These are phyloP conservation scores for Leccinum pachyderme DNA, from an alignment of 1,284 basidiomycete genomes.

Conservation along the genomic window DNA sequence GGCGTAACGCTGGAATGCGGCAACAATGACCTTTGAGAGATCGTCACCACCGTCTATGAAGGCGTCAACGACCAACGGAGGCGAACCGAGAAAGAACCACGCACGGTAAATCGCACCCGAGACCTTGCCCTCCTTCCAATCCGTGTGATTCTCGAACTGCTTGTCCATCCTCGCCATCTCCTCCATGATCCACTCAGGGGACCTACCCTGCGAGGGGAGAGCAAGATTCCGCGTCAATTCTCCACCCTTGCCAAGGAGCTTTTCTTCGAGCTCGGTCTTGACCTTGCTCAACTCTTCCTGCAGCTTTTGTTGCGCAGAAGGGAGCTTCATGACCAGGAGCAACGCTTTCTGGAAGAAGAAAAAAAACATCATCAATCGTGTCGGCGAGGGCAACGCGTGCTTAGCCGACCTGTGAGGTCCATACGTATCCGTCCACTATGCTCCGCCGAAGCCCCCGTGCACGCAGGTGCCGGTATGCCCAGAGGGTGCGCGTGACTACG, in stretches of 20 bases:
- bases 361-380: neutral
- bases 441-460: slow-evolving; percentile 64
- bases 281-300: slow-evolving; percentile 69
- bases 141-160: slow-evolving; percentile 43
- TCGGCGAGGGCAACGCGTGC: too few relatives aligned
- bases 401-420: slow-evolving; percentile 53
- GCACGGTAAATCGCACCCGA: slow-evolving; percentile 88
- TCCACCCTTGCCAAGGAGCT: slow-evolving; percentile 64
- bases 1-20: slow-evolving; percentile 69
- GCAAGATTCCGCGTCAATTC: slow-evolving; percentile 61
- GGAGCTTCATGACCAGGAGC: slow-evolving; percentile 63
- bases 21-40: slow-evolving; percentile 67
- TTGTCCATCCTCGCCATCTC: slow-evolving; percentile 81
- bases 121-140: slow-evolving; percentile 77
- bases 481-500: slow-evolving; percentile 48
- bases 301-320: slow-evolving; percentile 67
- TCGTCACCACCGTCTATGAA: slow-evolving; percentile 78
- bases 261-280: slow-evolving; percentile 61
- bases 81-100: slow-evolving; percentile 23
- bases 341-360: slow-evolving; percentile 62
- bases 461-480: slow-evolving; percentile 66
- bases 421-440: slow-evolving; percentile 54
- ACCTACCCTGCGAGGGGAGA: slow-evolving; percentile 68
- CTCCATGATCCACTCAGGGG: slow-evolving; percentile 72
- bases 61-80: neutral